A percentile compares a stretch with the other conserved stretches of the same genome.
Conservation (phyloP, 257 asterid species). For the Solanum sejunctum region DNA sequence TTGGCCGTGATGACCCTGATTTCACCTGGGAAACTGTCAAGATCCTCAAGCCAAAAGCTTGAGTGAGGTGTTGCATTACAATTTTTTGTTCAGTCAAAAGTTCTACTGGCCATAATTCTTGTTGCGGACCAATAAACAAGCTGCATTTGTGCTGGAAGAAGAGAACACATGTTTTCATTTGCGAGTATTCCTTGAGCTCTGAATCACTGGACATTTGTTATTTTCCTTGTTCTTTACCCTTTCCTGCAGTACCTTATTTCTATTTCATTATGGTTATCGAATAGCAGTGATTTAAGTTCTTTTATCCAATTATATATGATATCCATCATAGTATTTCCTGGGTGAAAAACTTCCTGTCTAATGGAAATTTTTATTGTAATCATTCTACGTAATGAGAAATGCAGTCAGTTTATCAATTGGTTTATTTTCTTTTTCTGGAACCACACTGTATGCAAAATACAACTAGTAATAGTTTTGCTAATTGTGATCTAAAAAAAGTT, state of each 20-base stretch:
- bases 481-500: neutral
- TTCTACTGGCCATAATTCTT: neutral
- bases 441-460: neutral
- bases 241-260: neutral
- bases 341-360: neutral
- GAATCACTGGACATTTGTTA: conserved; percentile 5
- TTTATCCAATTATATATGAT: neutral
- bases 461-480: neutral
- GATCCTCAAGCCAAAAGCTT: conserved; percentile 82
- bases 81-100: neutral
- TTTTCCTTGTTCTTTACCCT: neutral
- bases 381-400: neutral
- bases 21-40: conserved; percentile 87
- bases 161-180: neutral
- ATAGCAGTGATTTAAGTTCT: neutral
- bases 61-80: conserved; percentile 10
- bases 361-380: neutral
- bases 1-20: conserved; percentile 78
- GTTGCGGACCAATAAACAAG: conserved; percentile 18
- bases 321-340: neutral
- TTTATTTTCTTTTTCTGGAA: neutral
- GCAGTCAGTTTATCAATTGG: neutral
- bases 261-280: neutral
- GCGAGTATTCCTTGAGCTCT: neutral
- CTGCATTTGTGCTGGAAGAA: neutral